Evolutionary conservation across 495 filamentous ascomycete species (phyloP), one percentile per base, ranked within the genome.

Genomic region (Trichoderma orchidacearum): DNA sequence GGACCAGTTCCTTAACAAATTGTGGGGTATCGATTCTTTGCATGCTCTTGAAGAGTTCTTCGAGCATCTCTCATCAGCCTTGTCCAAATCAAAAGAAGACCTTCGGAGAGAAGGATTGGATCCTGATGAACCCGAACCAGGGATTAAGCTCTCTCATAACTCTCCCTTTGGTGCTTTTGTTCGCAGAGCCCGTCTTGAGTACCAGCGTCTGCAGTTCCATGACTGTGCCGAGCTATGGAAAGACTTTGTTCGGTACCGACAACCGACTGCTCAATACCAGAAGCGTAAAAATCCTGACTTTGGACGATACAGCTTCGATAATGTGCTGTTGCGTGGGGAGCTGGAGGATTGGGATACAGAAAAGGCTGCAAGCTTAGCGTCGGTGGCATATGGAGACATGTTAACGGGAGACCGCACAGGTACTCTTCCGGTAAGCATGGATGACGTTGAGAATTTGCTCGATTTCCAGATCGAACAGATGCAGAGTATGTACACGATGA

Each of bases 151-250:
- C 30, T 72, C 80, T 8, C 77, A 82, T 29, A 84, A 79, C 51
- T 96, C 93, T 0, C 89, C 90, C 0, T 72, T 96, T 27, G 94
- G 93, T 13, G 76, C 77, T n/a, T 96, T 95, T 64, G 80, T 96
- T 3, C 76, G 91, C 55, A 78, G 84, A 61, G 76, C 85, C 7
- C 78, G 80, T 56, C 70, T 95, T 21, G 92, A 98, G 68, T 95
- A 89, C 67, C 81, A 81, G 3, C 72, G 85, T 50, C 66, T 96
- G 21, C 84, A 86, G 51, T 96, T 96, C 60, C 75, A 87, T 61
- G 84, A 92, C 61, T 76, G 79, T 0, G 72, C 86, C 23, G 81
- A 76, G 30, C 68, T 98, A 32, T 97, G 93, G 94, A 80, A 78
- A 34, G 77, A 73, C 0, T 90, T 96, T 69, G 76, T 87, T 53